These are phyloP conservation scores for Cytospora chrysosperma DNA, from an alignment of 2,329 filamentous ascomycete species.

Conservation along the genomic window DNA sequence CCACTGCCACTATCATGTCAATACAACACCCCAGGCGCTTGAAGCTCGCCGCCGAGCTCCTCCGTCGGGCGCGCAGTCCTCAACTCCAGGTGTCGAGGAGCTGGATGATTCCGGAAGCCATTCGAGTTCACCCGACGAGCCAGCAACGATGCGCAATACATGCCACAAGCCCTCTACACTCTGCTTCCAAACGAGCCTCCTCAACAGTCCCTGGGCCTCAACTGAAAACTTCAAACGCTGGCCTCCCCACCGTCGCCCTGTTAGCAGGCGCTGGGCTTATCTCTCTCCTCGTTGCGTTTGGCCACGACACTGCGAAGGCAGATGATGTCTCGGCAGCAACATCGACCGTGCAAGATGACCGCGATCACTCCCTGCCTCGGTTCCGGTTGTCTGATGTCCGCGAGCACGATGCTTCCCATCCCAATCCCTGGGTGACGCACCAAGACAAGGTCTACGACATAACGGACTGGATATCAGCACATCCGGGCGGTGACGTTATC, in stretches of 20 bases:
- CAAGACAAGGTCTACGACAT: constrained; percentile 68
- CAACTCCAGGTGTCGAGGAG: not conserved
- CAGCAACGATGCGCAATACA: not conserved
- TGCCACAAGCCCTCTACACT: not conserved
- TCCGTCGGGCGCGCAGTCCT: not conserved
- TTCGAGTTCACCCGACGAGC: not conserved
- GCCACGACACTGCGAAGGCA: not conserved
- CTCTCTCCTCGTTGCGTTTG: not conserved
- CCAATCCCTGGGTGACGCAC: constrained; percentile 62
- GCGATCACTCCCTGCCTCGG: constrained; percentile 45
- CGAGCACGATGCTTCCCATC: constrained; percentile 51
- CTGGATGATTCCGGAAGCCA: not conserved
- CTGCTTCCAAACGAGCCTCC: not conserved
- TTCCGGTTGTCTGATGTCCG: constrained; percentile 52
- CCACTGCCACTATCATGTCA: not conserved
- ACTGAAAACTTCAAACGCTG: not conserved
- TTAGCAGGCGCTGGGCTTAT: not conserved
- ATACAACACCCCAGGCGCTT: not conserved
- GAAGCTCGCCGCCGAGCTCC: not conserved
- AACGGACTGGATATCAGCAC: constrained; percentile 64
- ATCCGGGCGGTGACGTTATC: constrained; percentile 68
- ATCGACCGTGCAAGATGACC: constrained; percentile 28
- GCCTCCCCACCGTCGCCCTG: not conserved
- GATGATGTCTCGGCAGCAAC: not conserved
- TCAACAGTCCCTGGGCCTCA: no score